A percentile compares a stretch with the other conserved stretches of the same genome.
Evolutionary conservation across 306 rosid species (phyloP).

Genomic region (Acacia confusa): DNA sequence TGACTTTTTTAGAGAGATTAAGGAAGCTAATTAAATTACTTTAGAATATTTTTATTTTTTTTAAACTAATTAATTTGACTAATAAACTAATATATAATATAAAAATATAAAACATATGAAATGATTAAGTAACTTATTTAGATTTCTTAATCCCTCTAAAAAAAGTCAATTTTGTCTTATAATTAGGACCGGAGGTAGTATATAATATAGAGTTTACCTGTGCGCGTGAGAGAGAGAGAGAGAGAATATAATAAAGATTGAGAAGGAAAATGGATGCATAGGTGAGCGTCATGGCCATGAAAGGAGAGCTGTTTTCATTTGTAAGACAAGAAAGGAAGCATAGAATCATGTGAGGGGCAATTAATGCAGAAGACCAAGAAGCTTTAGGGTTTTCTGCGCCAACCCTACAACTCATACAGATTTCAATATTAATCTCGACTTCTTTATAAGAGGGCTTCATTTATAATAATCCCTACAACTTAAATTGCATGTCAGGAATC

Average conservation of each 20-base stretch:
- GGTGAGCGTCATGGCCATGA: conserved; percentile 31
- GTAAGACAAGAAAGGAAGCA: conserved; percentile 51
- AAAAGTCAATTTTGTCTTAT: no score
- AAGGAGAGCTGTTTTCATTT: conserved; percentile 49
- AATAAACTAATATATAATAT: no score
- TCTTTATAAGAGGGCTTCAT: conserved; percentile 45
- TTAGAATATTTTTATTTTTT: no score
- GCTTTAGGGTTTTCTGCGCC: conserved; percentile 36
- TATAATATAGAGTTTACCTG: no score
- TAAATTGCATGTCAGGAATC: conserved; percentile 69
- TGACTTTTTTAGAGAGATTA: no score
- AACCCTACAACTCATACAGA: conserved; percentile 28
- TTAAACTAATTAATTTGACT: no score
- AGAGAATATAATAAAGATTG: background rate
- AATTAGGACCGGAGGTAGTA: no score
- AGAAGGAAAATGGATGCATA: conserved; percentile 20
- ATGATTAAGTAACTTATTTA: no score
- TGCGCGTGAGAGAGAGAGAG: no score
- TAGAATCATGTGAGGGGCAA: conserved; percentile 66
- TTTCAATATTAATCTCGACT: conserved; percentile 28
- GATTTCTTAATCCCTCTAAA: no score
- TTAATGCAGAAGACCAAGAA: conserved; percentile 46
- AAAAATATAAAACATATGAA: no score
- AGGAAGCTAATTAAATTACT: no score
- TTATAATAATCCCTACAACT: conserved; percentile 56